Evolutionary conservation across 1,284 basidiomycete species (phyloP), one percentile per base, ranked within the genome.

Genomic region (Boletellus deceptivus): DNA sequence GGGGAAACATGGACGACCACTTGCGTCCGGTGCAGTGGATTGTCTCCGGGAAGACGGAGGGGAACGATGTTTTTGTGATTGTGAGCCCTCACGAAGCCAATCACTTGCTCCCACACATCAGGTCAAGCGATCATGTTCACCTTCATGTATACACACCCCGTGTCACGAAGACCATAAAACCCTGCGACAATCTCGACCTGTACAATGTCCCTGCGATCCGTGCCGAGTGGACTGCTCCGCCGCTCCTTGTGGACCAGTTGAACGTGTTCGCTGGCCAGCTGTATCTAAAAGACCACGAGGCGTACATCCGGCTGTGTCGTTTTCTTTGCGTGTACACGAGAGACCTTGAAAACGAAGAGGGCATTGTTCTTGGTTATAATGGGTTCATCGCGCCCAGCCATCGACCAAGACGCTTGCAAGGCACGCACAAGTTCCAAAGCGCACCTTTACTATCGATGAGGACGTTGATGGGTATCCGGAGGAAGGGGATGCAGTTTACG

Each of bases 1-100:
- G 1, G 6, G 9, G 24, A 17, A n/a, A 35, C 10, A 4, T 44
- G 5, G 43, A 44, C 8, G 43, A 44, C 10, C 36, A 35, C n/a
- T 44, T 44, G 43, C 43, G 43, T 4, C 34, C 33, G 0, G 64
- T 75, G n/a, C 65, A 72, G 37, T 75, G 75, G 76, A 61, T 77
- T 37, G 35, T 74, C 22, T 69, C 72, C 0, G 36, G 46, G 5
- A 49, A 31, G 33, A 43, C 14, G 14, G 31, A 11, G 10, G 25
- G 29, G 5, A 41, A 36, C 5, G 39, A 20, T 5, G 47, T 60
- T 6, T 55, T 74, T 3, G 63, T 79, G 20, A 53, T 70, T 8
- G 48, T 76, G 50, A 77, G 77, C 54, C 75, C 76, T 4, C 69
- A 61, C 49, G 77, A 79, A 52, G 73, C 60, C 20, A 72, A 77